Evolutionary conservation across 805 yeast species (phyloP).

Genomic region (Priceomyces melissophilus): DNA sequence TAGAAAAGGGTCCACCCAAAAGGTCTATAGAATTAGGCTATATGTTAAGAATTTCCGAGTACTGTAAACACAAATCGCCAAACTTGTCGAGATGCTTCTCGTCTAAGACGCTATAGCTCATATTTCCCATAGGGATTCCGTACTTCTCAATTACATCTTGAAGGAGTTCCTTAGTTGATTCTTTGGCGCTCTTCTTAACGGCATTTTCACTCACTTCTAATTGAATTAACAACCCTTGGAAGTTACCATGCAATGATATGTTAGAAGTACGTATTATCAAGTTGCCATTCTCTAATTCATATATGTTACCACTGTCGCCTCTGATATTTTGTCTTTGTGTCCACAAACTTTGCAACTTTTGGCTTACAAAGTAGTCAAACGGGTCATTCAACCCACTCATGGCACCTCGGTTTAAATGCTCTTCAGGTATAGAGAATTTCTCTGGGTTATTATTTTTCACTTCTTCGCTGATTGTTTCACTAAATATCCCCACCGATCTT

Average conservation of each 20-base stretch:
- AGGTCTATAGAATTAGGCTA: too few relatives aligned
- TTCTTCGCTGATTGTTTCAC: conserved; percentile 34
- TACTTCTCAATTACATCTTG: conserved; percentile 26
- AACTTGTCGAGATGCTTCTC: conserved; percentile 21
- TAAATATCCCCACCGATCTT: conserved; percentile 32
- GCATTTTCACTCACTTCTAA: conserved; percentile 35
- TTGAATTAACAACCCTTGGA: conserved; percentile 66
- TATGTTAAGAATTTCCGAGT: conserved; percentile 34
- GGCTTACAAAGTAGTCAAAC: conserved; percentile 52
- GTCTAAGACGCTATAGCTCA: conserved; percentile 31
- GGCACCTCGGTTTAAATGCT: conserved; percentile 47
- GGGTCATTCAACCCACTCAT: conserved; percentile 54
- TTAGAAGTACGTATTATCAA: conserved; percentile 63
- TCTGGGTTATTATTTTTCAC: conserved; percentile 10
- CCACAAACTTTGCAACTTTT: conserved; percentile 70
- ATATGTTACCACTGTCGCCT: conserved; percentile 74
- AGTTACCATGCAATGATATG: conserved; percentile 69
- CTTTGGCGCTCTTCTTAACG: conserved; percentile 9
- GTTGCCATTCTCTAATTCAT: conserved; percentile 51
- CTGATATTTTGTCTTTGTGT: conserved; percentile 59
- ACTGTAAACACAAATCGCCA: conserved; percentile 42
- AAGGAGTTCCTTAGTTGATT: conserved; percentile 18
- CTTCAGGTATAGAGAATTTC: conserved; percentile 29
- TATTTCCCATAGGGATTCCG: conserved; percentile 38
- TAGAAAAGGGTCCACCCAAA: too few relatives aligned